phyloP scores from a whole-genome alignment of 257 asterid species.

The Solanum ossicruentum region DNA sequence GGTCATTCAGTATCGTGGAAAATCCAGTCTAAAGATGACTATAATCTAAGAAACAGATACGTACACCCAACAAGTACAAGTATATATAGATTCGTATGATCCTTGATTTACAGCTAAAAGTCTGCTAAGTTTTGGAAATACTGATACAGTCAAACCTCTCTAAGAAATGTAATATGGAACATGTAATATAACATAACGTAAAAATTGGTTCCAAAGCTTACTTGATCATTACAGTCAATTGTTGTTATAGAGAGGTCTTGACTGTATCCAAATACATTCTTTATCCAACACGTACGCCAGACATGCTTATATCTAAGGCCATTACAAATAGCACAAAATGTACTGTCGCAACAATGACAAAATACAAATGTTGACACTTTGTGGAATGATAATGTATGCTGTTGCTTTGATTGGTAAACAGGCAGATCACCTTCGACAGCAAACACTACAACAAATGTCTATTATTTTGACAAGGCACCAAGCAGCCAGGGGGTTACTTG shows the following conservation, averaged over 20 bases:
- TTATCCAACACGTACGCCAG: neutral
- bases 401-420: slow-evolving; percentile 13
- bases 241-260: neutral
- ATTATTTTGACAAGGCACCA: slow-evolving; percentile 61
- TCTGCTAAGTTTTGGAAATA: neutral
- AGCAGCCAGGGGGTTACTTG: slow-evolving; percentile 72
- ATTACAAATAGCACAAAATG: neutral
- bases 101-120: neutral
- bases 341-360: neutral
- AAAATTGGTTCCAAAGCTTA: neutral
- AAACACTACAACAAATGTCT: slow-evolving; percentile 75
- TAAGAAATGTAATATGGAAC: neutral
- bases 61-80: neutral
- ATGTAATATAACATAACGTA: neutral
- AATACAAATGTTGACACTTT: neutral
- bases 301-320: neutral
- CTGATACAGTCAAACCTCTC: neutral
- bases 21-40: neutral
- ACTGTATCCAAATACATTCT: neutral
- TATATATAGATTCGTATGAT: neutral
- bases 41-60: neutral
- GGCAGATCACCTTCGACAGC: slow-evolving; percentile 94
- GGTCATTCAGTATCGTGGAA: neutral
- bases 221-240: neutral
- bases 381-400: neutral